Evolutionary conservation across 2,329 filamentous ascomycete genomes (phyloP), one percentile per base, ranked within the genome.

Genomic region (Xylariales sp.): DNA sequence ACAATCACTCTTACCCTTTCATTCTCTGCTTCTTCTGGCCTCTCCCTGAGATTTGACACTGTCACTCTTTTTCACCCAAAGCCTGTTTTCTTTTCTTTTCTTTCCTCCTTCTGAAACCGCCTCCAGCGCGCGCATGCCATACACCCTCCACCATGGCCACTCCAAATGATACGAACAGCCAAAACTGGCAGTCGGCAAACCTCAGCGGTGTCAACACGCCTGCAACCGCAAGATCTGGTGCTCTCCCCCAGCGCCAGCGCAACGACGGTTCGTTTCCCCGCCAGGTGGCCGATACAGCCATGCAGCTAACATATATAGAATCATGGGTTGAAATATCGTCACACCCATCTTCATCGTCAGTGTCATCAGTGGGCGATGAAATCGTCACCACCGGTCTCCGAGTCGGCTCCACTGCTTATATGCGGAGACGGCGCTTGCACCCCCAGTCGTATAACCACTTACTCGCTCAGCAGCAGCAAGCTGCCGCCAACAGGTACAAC

Each of bases 271-370:
- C 49, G 50, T 49, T 35, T 12, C 20, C 24, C 15, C 17, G 37
- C 42, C 32, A 33, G 18, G 43, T 30, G 23, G 42, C 44, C 28
- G 31, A 36, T 2, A 20, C 31, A 14, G 36, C 38, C 14, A 24
- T 19, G 20, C 38, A 43, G 40, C 50, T 59, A 28, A 60, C 51
- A 23, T 14, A 43, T 44, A 49, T 69, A 90, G 93, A 97, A 67
- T 96, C 93, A 7, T 98, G 93, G 93, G 81, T 97, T 51, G 91
- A 98, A 61, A 81, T 98, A 43, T 80, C 85, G 32, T 96, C 91
- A 4, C 88, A 93, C 52, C 89, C 91, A 6, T 96, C 91, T 0
- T 95, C 91, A 3, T 95, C 91, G 3, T 96, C 90, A 12, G 70
- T 95, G 11, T 95, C 90, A 15, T 95, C 81, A 38, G 81, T 84